These are phyloP conservation scores for Saccharum officinarum DNA, from an alignment of 176 grass and related monocot species.

Conservation along the genomic window DNA sequence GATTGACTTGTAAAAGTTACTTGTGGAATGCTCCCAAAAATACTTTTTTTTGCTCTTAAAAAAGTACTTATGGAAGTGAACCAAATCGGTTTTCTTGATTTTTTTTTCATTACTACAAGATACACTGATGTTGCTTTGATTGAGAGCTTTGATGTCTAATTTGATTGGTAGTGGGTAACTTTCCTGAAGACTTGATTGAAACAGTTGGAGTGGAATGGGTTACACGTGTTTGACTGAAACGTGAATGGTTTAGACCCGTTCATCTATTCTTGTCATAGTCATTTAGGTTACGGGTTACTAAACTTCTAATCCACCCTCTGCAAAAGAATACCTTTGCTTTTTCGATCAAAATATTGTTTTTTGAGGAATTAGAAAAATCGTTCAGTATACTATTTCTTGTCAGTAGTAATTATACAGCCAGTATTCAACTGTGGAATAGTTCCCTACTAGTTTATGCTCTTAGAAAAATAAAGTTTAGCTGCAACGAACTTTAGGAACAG, in stretches of 20 bases:
- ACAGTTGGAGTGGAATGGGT: neutral
- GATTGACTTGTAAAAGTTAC: constrained; percentile 25
- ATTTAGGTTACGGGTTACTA: neutral
- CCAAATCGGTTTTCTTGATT: neutral
- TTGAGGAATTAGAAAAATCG: neutral
- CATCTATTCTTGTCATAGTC: neutral
- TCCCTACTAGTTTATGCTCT: neutral
- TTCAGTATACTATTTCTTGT: neutral
- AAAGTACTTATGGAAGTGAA: neutral
- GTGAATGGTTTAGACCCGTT: neutral
- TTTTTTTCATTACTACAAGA: neutral
- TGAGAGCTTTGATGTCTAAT: constrained; percentile 14
- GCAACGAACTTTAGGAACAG: neutral
- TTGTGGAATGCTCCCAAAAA: neutral
- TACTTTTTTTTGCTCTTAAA: neutral
- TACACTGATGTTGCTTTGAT: neutral
- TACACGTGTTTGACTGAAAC: constrained; percentile 29
- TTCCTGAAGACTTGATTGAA: neutral
- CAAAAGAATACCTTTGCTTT: neutral
- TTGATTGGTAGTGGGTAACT: neutral
- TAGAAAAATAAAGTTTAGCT: neutral
- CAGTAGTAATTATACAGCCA: neutral
- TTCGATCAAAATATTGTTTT: constrained; percentile 5
- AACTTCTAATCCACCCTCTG: neutral
- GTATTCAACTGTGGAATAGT: neutral